Evolutionary conservation across 345 rosid species (phyloP).

Genomic region (Aegle marmelos): DNA sequence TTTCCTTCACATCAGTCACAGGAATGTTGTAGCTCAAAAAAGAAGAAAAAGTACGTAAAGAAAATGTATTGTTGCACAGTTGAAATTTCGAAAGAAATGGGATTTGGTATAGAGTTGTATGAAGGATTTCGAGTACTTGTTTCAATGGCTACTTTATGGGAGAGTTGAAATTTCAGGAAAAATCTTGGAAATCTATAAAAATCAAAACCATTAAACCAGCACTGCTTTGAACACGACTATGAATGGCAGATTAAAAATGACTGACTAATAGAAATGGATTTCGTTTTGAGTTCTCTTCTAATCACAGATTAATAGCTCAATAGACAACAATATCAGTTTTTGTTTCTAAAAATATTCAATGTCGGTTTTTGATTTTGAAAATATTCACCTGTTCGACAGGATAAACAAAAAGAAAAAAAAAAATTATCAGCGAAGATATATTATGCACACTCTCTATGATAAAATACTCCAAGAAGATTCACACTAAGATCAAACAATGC

Average conservation of each 20-base stretch:
- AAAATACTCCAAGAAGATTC: not conserved
- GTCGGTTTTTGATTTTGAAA: not conserved
- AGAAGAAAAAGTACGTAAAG: not conserved
- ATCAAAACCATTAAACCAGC: not conserved
- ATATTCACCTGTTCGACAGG: not conserved
- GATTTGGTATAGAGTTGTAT: not conserved
- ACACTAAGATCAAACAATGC: conserved; percentile 1
- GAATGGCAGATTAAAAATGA: not conserved
- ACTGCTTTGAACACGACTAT: not conserved
- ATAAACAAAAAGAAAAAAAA: not conserved
- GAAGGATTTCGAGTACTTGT: not conserved
- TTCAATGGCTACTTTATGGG: too few relatives aligned
- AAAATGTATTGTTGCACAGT: not conserved
- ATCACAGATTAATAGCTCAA: not conserved
- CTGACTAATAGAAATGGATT: not conserved
- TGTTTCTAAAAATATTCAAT: not conserved
- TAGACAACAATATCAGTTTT: not conserved
- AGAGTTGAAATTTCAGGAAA: not conserved
- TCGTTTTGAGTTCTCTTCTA: not conserved
- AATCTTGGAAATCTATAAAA: not conserved
- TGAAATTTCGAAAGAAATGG: not conserved
- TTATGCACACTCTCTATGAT: not conserved
- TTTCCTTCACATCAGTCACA: not conserved
- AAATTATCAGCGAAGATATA: not conserved
- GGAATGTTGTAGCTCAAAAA: not conserved